Percentiles rank a stretch among this genome's conserved stretches.
These are phyloP conservation scores for Suhomyces faveliae DNA, from an alignment of 805 yeast genomes.

Conservation along the genomic window DNA sequence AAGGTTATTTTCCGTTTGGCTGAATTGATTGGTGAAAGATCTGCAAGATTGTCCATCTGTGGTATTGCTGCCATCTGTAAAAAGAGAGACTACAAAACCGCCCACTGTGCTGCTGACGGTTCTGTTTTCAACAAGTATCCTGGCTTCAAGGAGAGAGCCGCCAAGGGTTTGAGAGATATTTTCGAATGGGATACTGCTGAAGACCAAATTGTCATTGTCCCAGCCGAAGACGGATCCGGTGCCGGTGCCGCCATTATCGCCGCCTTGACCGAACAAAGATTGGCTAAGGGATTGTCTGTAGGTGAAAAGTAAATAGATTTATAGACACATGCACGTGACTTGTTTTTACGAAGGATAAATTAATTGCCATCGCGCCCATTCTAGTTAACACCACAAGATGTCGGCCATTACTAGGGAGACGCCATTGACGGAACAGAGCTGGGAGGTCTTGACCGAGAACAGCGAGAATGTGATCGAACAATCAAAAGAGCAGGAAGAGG, in stretches of 20 bases:
- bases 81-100: conserved; percentile 74
- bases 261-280: conserved; percentile 83
- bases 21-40: conserved; percentile 85
- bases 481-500: background rate
- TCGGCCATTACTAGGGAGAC: too few species aligned
- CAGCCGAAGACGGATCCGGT: conserved; percentile 98
- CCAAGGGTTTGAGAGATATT: conserved; percentile 82
- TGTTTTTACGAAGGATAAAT: background rate
- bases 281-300: conserved; percentile 65
- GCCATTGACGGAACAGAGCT: background rate
- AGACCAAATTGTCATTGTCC: conserved; percentile 81
- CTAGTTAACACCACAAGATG: background rate
- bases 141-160: conserved; percentile 84
- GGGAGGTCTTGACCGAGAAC: background rate
- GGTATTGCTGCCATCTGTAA: conserved; percentile 93
- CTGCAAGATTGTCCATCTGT: conserved; percentile 89
- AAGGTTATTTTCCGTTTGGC: conserved; percentile 78
- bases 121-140: conserved; percentile 95
- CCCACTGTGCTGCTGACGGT: conserved; percentile 96
- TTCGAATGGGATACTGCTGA: conserved; percentile 71
- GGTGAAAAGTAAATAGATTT: conserved; percentile 39
- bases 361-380: background rate
- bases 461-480: background rate
- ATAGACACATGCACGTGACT: background rate
- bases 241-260: conserved; percentile 99